Percentiles rank a stretch among this genome's conserved stretches.
phyloP scores from a whole-genome alignment of 495 filamentous ascomycete species.

The Terfezia boudieri region DNA sequence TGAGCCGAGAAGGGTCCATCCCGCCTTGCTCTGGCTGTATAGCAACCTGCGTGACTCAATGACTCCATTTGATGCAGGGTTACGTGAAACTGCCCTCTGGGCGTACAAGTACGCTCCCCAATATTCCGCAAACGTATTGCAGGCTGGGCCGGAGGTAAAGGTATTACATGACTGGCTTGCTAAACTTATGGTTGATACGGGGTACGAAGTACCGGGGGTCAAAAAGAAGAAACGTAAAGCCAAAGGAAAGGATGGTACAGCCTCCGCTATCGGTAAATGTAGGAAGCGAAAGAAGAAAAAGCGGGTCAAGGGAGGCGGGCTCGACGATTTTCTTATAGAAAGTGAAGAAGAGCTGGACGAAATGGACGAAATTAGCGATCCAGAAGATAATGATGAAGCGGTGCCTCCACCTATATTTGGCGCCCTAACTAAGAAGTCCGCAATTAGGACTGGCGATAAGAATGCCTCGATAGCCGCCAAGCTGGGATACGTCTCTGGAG shows the following conservation, averaged over 20 bases:
- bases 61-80: conserved; percentile 58
- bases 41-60: conserved; percentile 33
- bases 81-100: conserved; percentile 58
- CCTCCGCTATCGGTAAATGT: conserved; percentile 21
- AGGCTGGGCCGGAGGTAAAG: conserved; percentile 43
- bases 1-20: conserved; percentile 11
- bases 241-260: conserved; percentile 21
- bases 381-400: conserved; percentile 32
- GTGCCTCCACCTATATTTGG: not conserved
- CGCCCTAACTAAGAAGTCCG: conserved; percentile 32
- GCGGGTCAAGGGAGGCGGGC: conserved; percentile 25
- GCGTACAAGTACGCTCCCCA: conserved; percentile 66
- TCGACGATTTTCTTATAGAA: conserved; percentile 69
- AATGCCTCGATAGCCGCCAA: not conserved
- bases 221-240: conserved; percentile 19
- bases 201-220: conserved; percentile 27
- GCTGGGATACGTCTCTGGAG: not conserved
- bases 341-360: conserved; percentile 62
- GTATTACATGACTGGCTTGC: conserved; percentile 72
- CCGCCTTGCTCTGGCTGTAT: conserved; percentile 28
- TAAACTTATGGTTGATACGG: conserved; percentile 45
- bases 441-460: conserved; percentile 36
- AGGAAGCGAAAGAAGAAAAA: conserved; percentile 50
- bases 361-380: conserved; percentile 48
- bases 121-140: conserved; percentile 48